Percentiles rank a stretch among this genome's conserved stretches.
Conservation (phyloP, 345 rosid species). For the Triadica sebifera region DNA sequence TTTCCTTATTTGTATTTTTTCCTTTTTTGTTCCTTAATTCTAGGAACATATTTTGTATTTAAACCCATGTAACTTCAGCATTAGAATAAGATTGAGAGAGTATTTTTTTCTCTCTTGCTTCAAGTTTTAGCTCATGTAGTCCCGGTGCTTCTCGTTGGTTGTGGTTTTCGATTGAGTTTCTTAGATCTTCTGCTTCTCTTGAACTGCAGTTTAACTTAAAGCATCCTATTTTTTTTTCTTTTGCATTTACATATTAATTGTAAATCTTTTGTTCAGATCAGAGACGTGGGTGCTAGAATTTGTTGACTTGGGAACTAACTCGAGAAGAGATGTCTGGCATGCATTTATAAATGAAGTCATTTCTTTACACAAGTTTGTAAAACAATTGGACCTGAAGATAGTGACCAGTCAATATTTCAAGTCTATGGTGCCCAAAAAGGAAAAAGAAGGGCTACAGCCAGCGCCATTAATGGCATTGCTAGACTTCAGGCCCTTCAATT, state of each 20-base stretch:
- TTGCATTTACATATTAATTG: conserved; percentile 3
- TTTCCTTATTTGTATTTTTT: too few relatives aligned
- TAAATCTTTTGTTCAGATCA: conserved; percentile 45
- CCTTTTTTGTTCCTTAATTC: too few relatives aligned
- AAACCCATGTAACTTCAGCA: too few relatives aligned
- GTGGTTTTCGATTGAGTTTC: neutral
- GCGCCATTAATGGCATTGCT: conserved; percentile 70
- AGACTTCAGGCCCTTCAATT: conserved; percentile 90
- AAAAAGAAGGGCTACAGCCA: conserved; percentile 62
- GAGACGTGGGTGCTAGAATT: conserved; percentile 85
- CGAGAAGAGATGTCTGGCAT: conserved; percentile 93
- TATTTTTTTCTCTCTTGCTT: too few relatives aligned
- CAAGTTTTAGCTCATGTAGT: too few relatives aligned
- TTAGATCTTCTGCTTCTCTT: neutral
- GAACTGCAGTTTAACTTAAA: neutral
- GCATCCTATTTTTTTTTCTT: neutral
- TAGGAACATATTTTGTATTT: too few relatives aligned
- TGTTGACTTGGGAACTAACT: conserved; percentile 92
- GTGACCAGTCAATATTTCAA: conserved; percentile 52
- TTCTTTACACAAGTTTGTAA: conserved; percentile 69
- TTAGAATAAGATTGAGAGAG: too few relatives aligned
- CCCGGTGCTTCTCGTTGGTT: neutral
- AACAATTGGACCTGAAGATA: conserved; percentile 72
- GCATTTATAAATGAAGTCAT: conserved; percentile 78
- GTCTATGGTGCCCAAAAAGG: conserved; percentile 85